A percentile compares a stretch with the other conserved stretches of the same genome.
These are phyloP conservation scores for Candida insectalens DNA, from an alignment of 805 yeast species.

Conservation along the genomic window DNA sequence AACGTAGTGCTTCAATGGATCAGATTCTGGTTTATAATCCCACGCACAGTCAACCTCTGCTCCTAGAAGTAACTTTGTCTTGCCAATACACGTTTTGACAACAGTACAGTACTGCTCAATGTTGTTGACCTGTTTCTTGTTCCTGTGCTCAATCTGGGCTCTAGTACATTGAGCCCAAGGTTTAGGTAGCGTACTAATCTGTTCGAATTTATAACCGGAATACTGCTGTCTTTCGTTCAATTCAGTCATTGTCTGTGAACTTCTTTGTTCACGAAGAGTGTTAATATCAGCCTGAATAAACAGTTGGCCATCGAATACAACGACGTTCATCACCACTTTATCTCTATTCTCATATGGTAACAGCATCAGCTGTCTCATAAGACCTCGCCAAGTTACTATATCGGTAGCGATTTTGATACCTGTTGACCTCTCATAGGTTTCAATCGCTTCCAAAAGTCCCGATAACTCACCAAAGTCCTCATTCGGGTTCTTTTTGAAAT, in stretches of 20 bases:
- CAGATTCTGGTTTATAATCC: slow-evolving; percentile 57
- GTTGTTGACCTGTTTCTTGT: slow-evolving; percentile 50
- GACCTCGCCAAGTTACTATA: slow-evolving; percentile 77
- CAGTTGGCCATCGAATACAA: slow-evolving; percentile 66
- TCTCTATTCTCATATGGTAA: slow-evolving; percentile 53
- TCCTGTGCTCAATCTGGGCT: slow-evolving; percentile 55
- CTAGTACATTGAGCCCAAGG: slow-evolving; percentile 71
- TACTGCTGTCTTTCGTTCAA: slow-evolving; percentile 34
- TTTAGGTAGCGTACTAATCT: slow-evolving; percentile 58
- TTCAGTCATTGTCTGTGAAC: slow-evolving; percentile 22
- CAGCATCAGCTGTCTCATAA: slow-evolving; percentile 64
- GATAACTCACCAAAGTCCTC: slow-evolving; percentile 45
- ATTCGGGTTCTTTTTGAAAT: slow-evolving; percentile 48
- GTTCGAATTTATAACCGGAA: slow-evolving; percentile 82
- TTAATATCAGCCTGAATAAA: slow-evolving; percentile 40
- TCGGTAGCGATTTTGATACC: slow-evolving; percentile 46
- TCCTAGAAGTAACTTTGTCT: slow-evolving; percentile 55
- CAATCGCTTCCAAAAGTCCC: slow-evolving; percentile 47
- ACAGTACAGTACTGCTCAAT: slow-evolving; percentile 72
- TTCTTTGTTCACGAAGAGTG: slow-evolving; percentile 23
- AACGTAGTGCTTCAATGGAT: slow-evolving; percentile 62
- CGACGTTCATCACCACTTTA: slow-evolving; percentile 50
- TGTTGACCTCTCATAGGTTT: slow-evolving; percentile 39
- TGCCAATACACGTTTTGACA: slow-evolving; percentile 81
- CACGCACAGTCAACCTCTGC: slow-evolving; percentile 91